A percentile compares a stretch with the other conserved stretches of the same genome.
Evolutionary conservation across 2,329 filamentous ascomycete genomes (phyloP).

Genomic region (Lecanoromycetidae sp.): DNA sequence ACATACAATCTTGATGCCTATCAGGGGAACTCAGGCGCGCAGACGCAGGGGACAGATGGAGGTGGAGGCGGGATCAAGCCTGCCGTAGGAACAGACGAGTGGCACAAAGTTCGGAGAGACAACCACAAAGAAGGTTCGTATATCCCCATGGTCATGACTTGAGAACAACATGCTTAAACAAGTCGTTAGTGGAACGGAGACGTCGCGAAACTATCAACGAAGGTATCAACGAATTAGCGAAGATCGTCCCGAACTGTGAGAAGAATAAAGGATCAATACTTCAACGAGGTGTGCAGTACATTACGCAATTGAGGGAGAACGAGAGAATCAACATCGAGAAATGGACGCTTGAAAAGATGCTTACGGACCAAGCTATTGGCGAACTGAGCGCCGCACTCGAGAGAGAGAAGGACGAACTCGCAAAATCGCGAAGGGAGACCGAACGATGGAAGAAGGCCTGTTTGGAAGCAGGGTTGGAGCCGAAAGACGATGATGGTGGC

Average conservation of each 20-base stretch:
- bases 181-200: constrained; percentile 68
- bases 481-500: constrained; percentile 9
- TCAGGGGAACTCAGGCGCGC: constrained; percentile 5
- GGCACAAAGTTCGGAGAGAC: constrained; percentile 93
- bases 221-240: constrained; percentile 93
- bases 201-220: constrained; percentile 98
- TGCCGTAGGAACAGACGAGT: constrained; percentile 88
- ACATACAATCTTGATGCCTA: constrained; percentile 14
- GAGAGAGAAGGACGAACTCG: constrained; percentile 15
- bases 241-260: constrained; percentile 93
- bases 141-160: background rate
- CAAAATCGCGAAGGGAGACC: constrained; percentile 5
- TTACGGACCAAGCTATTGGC: constrained; percentile 18
- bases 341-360: constrained; percentile 17
- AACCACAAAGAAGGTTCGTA: constrained; percentile 93
- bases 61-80: constrained; percentile 48
- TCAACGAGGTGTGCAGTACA: constrained; percentile 85
- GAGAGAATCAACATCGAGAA: constrained; percentile 19
- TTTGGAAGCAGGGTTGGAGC: constrained; percentile 12
- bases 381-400: constrained; percentile 16
- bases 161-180: constrained; percentile 22
- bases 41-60: constrained; percentile 11
- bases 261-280: constrained; percentile 98
- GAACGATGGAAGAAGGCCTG: constrained; percentile 14
- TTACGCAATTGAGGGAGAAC: constrained; percentile 55